phyloP scores from a whole-genome alignment of 1,139 yeast species.

The Hyphopichia wangnamkhiaoensis region DNA sequence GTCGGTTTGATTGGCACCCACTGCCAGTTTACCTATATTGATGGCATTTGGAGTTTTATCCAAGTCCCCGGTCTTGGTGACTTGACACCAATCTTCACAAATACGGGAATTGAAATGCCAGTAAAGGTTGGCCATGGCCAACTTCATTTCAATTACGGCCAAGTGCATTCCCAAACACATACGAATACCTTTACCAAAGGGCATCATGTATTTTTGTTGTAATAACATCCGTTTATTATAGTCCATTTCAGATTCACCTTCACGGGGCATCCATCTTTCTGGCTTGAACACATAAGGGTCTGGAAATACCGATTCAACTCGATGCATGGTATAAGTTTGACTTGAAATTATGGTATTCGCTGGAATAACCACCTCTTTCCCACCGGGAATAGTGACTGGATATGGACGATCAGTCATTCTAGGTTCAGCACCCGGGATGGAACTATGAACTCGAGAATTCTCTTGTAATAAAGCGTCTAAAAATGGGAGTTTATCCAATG shows the following conservation, averaged over 20 bases:
- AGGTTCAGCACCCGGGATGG: slow-evolving; percentile 78
- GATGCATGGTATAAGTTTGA: slow-evolving; percentile 68
- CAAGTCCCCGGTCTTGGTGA: slow-evolving; percentile 17
- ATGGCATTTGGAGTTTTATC: slow-evolving; percentile 16
- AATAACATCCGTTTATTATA: slow-evolving; percentile 36
- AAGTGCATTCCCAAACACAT: slow-evolving; percentile 76
- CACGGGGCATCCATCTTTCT: slow-evolving; percentile 57
- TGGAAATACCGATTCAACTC: slow-evolving; percentile 50
- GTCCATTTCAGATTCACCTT: slow-evolving; percentile 33
- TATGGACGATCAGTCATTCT: slow-evolving; percentile 43
- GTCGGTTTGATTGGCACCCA: slow-evolving; percentile 29
- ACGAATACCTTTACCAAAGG: slow-evolving; percentile 73
- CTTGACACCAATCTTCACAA: slow-evolving; percentile 46
- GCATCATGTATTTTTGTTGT: slow-evolving; percentile 60
- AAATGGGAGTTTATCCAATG: slow-evolving; percentile 52
- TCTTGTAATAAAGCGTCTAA: slow-evolving; percentile 62
- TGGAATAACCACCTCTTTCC: slow-evolving; percentile 41
- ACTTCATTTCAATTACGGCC: slow-evolving; percentile 67
- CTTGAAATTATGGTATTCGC: slow-evolving; percentile 58
- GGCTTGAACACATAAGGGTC: slow-evolving; percentile 56
- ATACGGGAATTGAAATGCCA: slow-evolving; percentile 43
- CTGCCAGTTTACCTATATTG: slow-evolving; percentile 22
- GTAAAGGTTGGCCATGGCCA: slow-evolving; percentile 55
- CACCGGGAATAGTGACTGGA: slow-evolving; percentile 18
- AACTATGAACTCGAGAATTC: slow-evolving; percentile 61